Percentiles rank a stretch among this genome's conserved stretches.
Evolutionary conservation across 345 rosid species (phyloP).

Genomic region (Passiflora organensis): DNA sequence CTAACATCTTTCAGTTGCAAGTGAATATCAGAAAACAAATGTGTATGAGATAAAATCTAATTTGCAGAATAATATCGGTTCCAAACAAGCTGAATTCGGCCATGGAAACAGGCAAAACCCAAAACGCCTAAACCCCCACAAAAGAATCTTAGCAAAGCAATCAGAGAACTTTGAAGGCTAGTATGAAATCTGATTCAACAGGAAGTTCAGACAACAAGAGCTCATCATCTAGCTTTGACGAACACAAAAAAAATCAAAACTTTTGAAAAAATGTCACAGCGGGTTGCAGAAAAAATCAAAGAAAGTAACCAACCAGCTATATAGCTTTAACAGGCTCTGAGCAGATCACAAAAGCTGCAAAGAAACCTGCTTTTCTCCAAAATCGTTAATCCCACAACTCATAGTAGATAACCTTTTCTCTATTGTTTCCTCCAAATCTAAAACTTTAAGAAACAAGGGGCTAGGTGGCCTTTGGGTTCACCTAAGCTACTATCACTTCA

Average conservation of each 20-base stretch:
- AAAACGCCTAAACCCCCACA: neutral
- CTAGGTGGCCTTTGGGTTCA: too few species aligned
- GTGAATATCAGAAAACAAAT: neutral
- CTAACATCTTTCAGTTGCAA: neutral
- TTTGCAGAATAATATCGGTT: neutral
- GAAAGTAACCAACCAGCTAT: too few species aligned
- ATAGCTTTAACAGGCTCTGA: neutral
- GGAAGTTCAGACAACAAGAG: conserved; percentile 18
- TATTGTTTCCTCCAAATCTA: conserved; percentile 25
- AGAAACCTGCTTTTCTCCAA: conserved; percentile 2
- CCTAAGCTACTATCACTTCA: too few species aligned
- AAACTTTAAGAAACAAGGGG: conserved; percentile 34
- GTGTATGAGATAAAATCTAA: too few species aligned
- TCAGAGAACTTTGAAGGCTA: conserved; percentile 48
- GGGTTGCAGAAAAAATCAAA: neutral
- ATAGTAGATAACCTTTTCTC: conserved; percentile 15
- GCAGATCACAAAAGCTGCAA: neutral
- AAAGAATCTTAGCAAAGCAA: conserved; percentile 13
- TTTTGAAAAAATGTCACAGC: neutral
- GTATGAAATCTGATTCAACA: conserved; percentile 26
- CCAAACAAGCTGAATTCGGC: neutral
- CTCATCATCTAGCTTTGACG: conserved; percentile 36
- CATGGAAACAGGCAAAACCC: neutral
- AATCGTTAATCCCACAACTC: conserved; percentile 23
- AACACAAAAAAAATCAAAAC: neutral